phyloP scores from a whole-genome alignment of 2,329 filamentous ascomycete species.

The Neonectria faginata region DNA sequence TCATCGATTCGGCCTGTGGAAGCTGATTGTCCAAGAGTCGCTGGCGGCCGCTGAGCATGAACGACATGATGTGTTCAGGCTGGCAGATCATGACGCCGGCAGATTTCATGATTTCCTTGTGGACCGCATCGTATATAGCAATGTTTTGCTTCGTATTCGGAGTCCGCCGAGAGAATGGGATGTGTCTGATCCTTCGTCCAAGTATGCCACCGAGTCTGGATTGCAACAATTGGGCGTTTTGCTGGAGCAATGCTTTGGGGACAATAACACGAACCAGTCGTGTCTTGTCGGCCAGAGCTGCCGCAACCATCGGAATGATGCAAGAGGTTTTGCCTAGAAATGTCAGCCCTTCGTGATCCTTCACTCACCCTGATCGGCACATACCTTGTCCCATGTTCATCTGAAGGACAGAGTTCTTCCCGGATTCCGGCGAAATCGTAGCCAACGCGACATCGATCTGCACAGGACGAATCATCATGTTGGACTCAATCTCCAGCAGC shows the following conservation, averaged over 20 bases:
- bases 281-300: constrained; percentile 57
- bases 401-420: constrained; percentile 70
- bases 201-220: constrained; percentile 66
- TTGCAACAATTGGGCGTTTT: constrained; percentile 68
- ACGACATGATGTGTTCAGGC: constrained; percentile 74
- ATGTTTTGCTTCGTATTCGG: constrained; percentile 50
- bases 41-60: constrained; percentile 71
- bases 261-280: constrained; percentile 67
- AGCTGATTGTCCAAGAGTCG: constrained; percentile 62
- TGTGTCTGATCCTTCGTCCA: constrained; percentile 63
- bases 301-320: constrained; percentile 65
- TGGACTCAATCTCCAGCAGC: constrained; percentile 73
- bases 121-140: constrained; percentile 46
- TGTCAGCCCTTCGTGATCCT: constrained; percentile 1
- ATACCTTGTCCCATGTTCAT: constrained; percentile 74
- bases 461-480: constrained; percentile 70
- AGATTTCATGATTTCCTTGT: constrained; percentile 53
- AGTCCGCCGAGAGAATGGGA: constrained; percentile 68
- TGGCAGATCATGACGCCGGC: constrained; percentile 69
- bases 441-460: constrained; percentile 72
- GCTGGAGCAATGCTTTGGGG: constrained; percentile 66
- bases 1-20: constrained; percentile 60
- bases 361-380: constrained; percentile 36
- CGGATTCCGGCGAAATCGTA: constrained; percentile 66
- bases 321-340: constrained; percentile 66